Percentiles rank a stretch among this genome's conserved stretches.
Conservation (phyloP, 2,329 filamentous ascomycete genomes). For the Corniculantispora saksenae region DNA sequence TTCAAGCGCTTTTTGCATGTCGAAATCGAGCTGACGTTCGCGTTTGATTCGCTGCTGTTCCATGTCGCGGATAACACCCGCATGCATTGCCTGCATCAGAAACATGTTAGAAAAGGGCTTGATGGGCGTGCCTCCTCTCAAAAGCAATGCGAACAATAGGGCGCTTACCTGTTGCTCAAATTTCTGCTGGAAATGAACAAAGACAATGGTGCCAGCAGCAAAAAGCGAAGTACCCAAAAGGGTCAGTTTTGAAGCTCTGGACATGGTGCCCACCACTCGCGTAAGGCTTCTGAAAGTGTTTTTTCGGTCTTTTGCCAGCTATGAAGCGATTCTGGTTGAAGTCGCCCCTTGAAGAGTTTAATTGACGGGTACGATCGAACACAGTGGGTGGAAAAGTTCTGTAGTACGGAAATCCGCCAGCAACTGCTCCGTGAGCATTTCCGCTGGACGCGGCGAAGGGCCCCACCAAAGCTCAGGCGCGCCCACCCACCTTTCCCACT, state of each 20-base stretch:
- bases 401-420: neutral
- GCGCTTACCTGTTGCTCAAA: conserved; percentile 73
- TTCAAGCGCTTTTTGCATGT: conserved; percentile 83
- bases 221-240: conserved; percentile 75
- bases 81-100: conserved; percentile 80
- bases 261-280: conserved; percentile 60
- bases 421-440: neutral
- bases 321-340: neutral
- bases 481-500: neutral
- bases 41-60: conserved; percentile 88
- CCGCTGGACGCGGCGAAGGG: neutral
- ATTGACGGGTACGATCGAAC: neutral
- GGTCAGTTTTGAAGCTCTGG: conserved; percentile 84
- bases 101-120: neutral
- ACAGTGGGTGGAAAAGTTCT: neutral
- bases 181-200: conserved; percentile 89
- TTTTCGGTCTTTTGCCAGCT: neutral
- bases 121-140: too few relatives aligned
- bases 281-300: neutral
- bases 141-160: neutral
- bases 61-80: conserved; percentile 90
- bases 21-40: conserved; percentile 91
- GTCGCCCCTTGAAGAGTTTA: neutral
- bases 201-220: conserved; percentile 72
- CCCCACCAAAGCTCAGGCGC: conserved; percentile 16